phyloP scores from a whole-genome alignment of 108 stramenopile species.

The Parietichytrium sp. region DNA sequence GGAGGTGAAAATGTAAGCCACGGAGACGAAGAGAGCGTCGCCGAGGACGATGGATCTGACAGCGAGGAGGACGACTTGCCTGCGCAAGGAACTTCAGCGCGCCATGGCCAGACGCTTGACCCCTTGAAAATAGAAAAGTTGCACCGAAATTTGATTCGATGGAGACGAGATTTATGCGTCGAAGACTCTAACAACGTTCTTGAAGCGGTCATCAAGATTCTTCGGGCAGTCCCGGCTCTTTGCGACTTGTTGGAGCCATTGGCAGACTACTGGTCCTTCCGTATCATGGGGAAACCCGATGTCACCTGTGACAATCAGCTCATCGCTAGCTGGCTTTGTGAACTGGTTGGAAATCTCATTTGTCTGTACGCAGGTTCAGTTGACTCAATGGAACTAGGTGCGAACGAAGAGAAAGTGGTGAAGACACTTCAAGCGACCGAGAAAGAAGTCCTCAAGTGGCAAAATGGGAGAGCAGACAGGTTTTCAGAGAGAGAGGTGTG shows the following conservation, averaged over 20 bases:
- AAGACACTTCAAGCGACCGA: background rate
- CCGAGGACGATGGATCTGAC: too few relatives aligned
- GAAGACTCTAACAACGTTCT: background rate
- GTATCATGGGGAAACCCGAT: background rate
- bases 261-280: slow-evolving; percentile 22
- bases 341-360: background rate
- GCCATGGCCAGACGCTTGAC: background rate
- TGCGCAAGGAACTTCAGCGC: background rate
- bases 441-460: background rate
- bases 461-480: background rate
- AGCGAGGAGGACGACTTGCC: background rate
- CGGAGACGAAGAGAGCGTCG: too few relatives aligned
- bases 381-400: background rate
- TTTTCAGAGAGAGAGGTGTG: background rate
- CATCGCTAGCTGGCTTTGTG: background rate
- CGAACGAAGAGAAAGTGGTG: background rate
- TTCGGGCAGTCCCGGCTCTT: background rate
- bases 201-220: background rate
- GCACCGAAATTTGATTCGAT: background rate
- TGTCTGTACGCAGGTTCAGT: background rate
- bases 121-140: background rate
- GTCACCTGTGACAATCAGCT: background rate
- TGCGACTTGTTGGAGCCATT: background rate
- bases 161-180: background rate
- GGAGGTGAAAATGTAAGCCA: too few relatives aligned